These are phyloP conservation scores for Boletus rubropictus DNA, from an alignment of 768 basidiomycete species.

Conservation along the genomic window DNA sequence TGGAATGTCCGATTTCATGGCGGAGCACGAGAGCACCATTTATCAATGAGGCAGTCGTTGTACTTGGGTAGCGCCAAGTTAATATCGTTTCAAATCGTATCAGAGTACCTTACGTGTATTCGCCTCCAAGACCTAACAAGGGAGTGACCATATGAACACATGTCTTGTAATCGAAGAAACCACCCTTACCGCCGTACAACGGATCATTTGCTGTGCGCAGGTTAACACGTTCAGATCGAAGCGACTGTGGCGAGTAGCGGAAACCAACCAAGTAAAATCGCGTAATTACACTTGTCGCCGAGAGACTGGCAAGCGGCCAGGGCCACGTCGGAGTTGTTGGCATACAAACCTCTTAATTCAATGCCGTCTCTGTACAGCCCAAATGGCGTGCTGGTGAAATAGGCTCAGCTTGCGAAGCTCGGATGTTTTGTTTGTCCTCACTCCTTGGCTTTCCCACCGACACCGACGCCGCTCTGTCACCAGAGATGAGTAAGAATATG, in stretches of 20 bases:
- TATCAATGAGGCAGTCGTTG: constrained; percentile 66
- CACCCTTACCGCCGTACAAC: constrained; percentile 59
- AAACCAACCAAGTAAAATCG: constrained; percentile 59
- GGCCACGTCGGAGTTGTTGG: constrained; percentile 60
- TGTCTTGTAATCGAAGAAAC: not conserved
- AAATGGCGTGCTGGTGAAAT: constrained; percentile 53
- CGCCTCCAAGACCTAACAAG: constrained; percentile 60
- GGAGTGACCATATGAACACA: not conserved
- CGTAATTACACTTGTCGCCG: constrained; percentile 64
- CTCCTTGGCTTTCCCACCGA: constrained; percentile 65
- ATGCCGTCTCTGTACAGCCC: constrained; percentile 76
- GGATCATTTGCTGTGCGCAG: constrained; percentile 63
- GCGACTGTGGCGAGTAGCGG: constrained; percentile 3
- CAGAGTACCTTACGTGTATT: constrained; percentile 58
- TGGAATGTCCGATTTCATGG: constrained; percentile 77
- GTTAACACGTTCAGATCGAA: constrained; percentile 3
- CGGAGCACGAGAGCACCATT: constrained; percentile 74
- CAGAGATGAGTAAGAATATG: constrained; percentile 5
- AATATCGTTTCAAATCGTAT: not conserved
- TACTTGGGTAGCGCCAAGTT: constrained; percentile 34
- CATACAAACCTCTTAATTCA: constrained; percentile 69
- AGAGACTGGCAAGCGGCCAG: constrained; percentile 62
- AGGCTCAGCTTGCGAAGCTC: constrained; percentile 1
- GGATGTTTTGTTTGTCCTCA: constrained; percentile 25
- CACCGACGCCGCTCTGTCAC: constrained; percentile 60